A percentile compares a stretch with the other conserved stretches of the same genome.
These are phyloP conservation scores for Sherardia arvensis DNA, from an alignment of 257 asterid species.

Conservation along the genomic window DNA sequence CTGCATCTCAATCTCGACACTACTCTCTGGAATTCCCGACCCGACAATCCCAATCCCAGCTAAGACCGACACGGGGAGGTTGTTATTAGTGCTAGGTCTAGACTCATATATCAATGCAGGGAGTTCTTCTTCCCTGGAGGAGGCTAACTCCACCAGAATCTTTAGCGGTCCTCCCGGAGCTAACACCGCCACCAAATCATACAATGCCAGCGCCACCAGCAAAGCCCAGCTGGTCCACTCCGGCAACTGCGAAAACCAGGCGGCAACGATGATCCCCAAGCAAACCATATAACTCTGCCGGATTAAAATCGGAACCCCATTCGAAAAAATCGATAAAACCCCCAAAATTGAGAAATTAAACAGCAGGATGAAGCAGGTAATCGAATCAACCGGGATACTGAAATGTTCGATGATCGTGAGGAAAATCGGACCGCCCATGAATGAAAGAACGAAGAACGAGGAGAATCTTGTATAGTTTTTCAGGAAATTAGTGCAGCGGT, in stretches of 20 bases:
- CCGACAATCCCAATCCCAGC: conserved; percentile 32
- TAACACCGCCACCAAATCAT: conserved; percentile 80
- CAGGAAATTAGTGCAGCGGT: conserved; percentile 73
- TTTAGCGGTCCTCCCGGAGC: conserved; percentile 96
- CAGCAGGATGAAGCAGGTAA: conserved; percentile 46
- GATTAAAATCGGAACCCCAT: conserved; percentile 65
- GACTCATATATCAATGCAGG: conserved; percentile 92
- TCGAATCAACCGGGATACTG: conserved; percentile 58
- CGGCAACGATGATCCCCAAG: conserved; percentile 82
- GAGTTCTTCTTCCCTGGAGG: conserved; percentile 72
- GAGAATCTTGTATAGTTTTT: conserved; percentile 78
- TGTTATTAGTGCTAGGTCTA: conserved; percentile 40
- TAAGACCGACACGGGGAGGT: conserved; percentile 29
- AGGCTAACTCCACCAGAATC: conserved; percentile 82
- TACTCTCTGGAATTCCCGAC: conserved; percentile 23
- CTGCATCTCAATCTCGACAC: conserved; percentile 41
- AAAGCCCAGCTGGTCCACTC: conserved; percentile 97
- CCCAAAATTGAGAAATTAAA: conserved; percentile 69
- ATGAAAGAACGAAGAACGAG: conserved; percentile 52
- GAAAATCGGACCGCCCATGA: conserved; percentile 78
- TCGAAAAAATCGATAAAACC: conserved; percentile 64
- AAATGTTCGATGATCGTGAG: conserved; percentile 58
- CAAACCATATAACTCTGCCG: conserved; percentile 73
- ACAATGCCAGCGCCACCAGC: conserved; percentile 78
- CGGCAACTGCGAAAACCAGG: conserved; percentile 83